Percentiles rank a stretch among this genome's conserved stretches.
Evolutionary conservation across 2,329 filamentous ascomycete species (phyloP).

Genomic region (Gaeumannomyces tritici): DNA sequence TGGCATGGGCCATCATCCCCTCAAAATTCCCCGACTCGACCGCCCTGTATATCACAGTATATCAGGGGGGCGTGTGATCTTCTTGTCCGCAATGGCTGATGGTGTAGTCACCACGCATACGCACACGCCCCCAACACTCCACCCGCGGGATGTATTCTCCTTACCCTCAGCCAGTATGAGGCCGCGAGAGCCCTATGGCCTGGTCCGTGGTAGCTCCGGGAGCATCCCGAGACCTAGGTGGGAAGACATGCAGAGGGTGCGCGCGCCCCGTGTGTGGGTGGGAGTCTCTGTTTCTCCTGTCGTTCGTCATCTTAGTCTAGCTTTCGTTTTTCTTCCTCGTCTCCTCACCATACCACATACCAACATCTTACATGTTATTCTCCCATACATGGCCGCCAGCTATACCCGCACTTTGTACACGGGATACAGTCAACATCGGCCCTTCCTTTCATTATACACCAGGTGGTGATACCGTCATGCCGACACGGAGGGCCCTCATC

Average conservation of each 20-base stretch:
- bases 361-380: not conserved
- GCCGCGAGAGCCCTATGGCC: not conserved
- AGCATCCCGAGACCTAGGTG: not conserved
- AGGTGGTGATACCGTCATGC: not conserved
- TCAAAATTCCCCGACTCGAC: constrained; percentile 6
- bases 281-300: not conserved
- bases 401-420: not conserved
- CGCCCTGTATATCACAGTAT: not conserved
- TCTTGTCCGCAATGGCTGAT: not conserved
- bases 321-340: constrained; percentile 7
- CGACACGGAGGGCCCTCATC: not conserved
- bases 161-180: not conserved
- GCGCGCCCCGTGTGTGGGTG: not conserved
- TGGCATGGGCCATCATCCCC: constrained; percentile 3
- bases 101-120: not conserved
- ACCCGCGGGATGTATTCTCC: not conserved
- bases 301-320: not conserved
- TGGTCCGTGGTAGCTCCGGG: not conserved
- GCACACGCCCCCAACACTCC: too few species aligned
- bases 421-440: not conserved
- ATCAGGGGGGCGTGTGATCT: not conserved
- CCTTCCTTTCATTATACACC: not conserved
- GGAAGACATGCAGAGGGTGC: not conserved
- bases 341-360: constrained; percentile 3
- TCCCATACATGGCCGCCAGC: not conserved